A percentile compares a stretch with the other conserved stretches of the same genome.
Evolutionary conservation across 208 protist genomes (phyloP).

Genomic region (Acanthamoeba comandoni): DNA sequence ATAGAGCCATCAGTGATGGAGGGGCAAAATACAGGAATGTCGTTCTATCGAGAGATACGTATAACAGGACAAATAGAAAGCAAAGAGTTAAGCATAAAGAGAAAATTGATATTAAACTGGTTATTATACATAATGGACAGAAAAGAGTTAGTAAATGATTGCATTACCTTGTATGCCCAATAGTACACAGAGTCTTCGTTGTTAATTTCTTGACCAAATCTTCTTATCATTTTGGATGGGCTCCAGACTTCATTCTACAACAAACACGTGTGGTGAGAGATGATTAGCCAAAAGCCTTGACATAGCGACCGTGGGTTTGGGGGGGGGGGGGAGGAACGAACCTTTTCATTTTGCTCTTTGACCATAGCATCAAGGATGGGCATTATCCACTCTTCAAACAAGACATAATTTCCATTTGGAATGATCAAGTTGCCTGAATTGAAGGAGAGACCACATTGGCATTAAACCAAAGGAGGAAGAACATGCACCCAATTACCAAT

Average conservation of each 20-base stretch:
- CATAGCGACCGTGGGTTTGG: too few species aligned
- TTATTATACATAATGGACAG: background rate
- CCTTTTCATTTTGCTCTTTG: constrained; percentile 90
- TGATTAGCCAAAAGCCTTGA: too few species aligned
- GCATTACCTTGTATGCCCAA: constrained; percentile 94
- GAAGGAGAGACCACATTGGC: too few species aligned
- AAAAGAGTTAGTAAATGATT: constrained; percentile 33
- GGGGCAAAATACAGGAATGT: constrained; percentile 99
- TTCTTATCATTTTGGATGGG: constrained; percentile 96
- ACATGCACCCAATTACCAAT: constrained; percentile 90
- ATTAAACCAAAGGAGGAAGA: background rate
- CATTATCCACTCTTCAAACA: constrained; percentile 99
- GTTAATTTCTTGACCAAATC: constrained; percentile 96
- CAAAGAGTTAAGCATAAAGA: constrained; percentile 35
- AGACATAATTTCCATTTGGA: constrained; percentile 99
- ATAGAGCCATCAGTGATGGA: constrained; percentile 97
- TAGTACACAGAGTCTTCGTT: constrained; percentile 96
- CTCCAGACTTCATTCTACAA: constrained; percentile 90
- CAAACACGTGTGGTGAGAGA: constrained; percentile 17
- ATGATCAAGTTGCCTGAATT: constrained; percentile 96
- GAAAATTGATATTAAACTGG: background rate
- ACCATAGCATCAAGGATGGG: constrained; percentile 96
- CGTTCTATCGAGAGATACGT: constrained; percentile 87
- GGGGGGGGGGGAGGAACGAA: background rate
- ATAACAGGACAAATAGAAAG: constrained; percentile 4